Evolutionary conservation across 2,329 filamentous ascomycete genomes (phyloP).

Genomic region (Trichoderma brevicompactum): DNA sequence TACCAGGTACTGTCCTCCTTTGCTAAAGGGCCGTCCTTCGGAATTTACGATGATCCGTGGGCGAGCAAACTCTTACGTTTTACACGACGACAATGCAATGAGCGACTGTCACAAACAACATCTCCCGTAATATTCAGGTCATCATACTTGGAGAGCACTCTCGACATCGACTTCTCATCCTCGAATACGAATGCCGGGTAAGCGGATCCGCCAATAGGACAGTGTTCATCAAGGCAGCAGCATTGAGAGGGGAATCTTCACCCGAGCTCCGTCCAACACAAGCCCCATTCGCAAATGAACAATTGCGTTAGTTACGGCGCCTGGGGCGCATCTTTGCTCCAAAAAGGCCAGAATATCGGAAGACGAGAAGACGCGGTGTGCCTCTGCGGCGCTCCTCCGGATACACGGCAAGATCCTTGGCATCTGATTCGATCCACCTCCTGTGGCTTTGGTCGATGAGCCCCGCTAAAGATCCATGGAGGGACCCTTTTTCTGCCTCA

Average conservation of each 20-base stretch:
- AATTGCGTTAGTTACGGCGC: not conserved
- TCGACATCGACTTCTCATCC: not conserved
- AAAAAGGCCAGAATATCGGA: not conserved
- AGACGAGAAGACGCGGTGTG: conserved; percentile 13
- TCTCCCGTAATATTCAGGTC: not conserved
- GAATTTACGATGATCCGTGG: conserved; percentile 15
- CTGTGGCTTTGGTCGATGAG: conserved; percentile 16
- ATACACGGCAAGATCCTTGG: conserved; percentile 24
- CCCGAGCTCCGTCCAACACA: not conserved
- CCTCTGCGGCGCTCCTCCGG: conserved; percentile 9
- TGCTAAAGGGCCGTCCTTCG: not conserved
- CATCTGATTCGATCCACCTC: conserved; percentile 16
- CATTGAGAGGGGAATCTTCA: not conserved
- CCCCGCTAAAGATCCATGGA: conserved; percentile 20
- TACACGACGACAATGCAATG: too few species aligned
- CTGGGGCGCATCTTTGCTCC: not conserved
- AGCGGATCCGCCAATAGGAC: not conserved
- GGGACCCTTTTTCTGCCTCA: conserved; percentile 18
- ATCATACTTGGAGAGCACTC: not conserved
- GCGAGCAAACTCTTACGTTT: not conserved
- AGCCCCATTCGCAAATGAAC: not conserved
- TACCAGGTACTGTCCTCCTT: not conserved
- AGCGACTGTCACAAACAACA: not conserved
- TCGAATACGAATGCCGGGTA: not conserved
- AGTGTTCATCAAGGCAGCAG: not conserved